These are phyloP conservation scores for Debaryomyces fabryi DNA, from an alignment of 1,139 yeast genomes.

Conservation along the genomic window DNA sequence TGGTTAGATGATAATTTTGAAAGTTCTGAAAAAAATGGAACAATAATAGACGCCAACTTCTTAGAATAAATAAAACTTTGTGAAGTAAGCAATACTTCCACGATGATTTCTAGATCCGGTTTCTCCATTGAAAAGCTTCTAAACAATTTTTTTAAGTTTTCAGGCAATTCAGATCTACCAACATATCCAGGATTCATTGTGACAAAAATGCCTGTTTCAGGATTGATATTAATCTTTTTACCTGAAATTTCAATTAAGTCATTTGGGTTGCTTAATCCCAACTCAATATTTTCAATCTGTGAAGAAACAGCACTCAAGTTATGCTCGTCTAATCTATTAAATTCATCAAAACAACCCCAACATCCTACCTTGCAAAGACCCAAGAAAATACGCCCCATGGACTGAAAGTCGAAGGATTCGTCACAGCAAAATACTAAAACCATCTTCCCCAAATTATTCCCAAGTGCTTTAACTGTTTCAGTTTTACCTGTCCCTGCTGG, in stretches of 20 bases:
- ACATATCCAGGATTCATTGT: slow-evolving; percentile 93
- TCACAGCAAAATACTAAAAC: slow-evolving; percentile 92
- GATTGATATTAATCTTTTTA: slow-evolving; percentile 43
- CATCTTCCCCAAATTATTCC: slow-evolving; percentile 75
- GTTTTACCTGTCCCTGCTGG: slow-evolving; percentile 99
- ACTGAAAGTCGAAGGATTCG: slow-evolving; percentile 79
- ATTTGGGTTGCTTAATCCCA: slow-evolving; percentile 37
- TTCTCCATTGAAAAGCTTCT: slow-evolving; percentile 72
- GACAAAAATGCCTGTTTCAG: slow-evolving; percentile 73
- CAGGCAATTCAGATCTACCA: slow-evolving; percentile 84
- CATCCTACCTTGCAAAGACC: slow-evolving; percentile 90
- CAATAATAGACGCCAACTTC: slow-evolving; percentile 51
- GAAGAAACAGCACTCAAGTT: slow-evolving; percentile 86
- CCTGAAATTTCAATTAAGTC: slow-evolving; percentile 52
- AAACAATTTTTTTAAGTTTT: slow-evolving; percentile 79
- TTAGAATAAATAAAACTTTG: slow-evolving; percentile 66
- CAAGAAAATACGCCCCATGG: slow-evolving; percentile 74
- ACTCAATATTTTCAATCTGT: slow-evolving; percentile 74
- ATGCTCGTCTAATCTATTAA: slow-evolving; percentile 73
- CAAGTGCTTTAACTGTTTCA: slow-evolving; percentile 85
- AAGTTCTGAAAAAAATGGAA: slow-evolving; percentile 57
- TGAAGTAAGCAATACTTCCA: slow-evolving; percentile 70
- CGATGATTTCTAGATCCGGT: slow-evolving; percentile 73
- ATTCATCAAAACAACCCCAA: slow-evolving; percentile 98
- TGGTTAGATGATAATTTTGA: slow-evolving; percentile 49